These are phyloP conservation scores for Alloascoidea hylecoeti DNA, from an alignment of 805 yeast genomes.

Conservation along the genomic window DNA sequence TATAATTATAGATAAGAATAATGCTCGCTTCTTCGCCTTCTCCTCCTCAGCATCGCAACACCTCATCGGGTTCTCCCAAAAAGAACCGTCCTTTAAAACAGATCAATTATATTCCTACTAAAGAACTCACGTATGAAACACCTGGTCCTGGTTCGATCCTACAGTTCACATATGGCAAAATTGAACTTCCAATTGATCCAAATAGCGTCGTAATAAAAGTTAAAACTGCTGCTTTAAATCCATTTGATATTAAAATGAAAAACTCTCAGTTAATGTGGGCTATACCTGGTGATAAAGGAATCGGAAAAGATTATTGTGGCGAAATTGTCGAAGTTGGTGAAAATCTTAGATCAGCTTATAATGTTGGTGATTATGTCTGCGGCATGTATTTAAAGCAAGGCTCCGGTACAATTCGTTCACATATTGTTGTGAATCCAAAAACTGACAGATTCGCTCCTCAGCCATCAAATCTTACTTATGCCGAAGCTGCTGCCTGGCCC, in stretches of 20 bases:
- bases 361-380: slow-evolving; percentile 49
- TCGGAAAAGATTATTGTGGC: slow-evolving; percentile 65
- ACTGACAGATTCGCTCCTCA: slow-evolving; percentile 32
- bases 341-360: slow-evolving; percentile 20
- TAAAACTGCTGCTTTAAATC: slow-evolving; percentile 44
- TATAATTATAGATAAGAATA: too few relatives aligned
- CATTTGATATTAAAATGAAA: slow-evolving; percentile 48
- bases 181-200: slow-evolving; percentile 27
- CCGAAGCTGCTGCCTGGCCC: slow-evolving; percentile 55
- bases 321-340: slow-evolving; percentile 39
- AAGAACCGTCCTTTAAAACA: background rate
- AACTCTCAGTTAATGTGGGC: slow-evolving; percentile 23
- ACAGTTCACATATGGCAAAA: background rate
- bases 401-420: slow-evolving; percentile 42
- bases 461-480: slow-evolving; percentile 31
- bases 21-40: too few relatives aligned
- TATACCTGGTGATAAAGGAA: slow-evolving; percentile 40
- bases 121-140: background rate
- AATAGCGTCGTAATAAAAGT: slow-evolving; percentile 43
- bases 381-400: slow-evolving; percentile 30
- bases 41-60: too few relatives aligned
- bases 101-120: background rate
- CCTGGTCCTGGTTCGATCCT: background rate
- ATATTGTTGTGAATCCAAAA: slow-evolving; percentile 37
- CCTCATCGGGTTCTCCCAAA: too few relatives aligned